Percentiles rank a stretch among this genome's conserved stretches.
phyloP scores from a whole-genome alignment of 2,329 filamentous ascomycete genomes.

The Calonectria multiphialidica region DNA sequence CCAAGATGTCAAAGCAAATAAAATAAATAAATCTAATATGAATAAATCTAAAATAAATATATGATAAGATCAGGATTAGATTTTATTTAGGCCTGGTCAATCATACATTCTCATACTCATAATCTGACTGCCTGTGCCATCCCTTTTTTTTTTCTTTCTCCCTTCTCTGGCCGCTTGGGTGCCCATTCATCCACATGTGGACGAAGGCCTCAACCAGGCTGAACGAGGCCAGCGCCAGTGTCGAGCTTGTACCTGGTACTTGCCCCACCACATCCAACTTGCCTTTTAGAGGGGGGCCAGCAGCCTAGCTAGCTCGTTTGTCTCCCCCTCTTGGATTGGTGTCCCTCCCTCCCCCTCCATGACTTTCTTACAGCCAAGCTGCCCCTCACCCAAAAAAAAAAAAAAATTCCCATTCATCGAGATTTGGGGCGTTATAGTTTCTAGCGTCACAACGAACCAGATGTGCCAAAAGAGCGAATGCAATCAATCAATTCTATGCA shows the following conservation, averaged over 20 bases:
- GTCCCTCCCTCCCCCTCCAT: slow-evolving; percentile 16
- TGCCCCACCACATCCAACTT: slow-evolving; percentile 35
- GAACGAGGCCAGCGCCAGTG: not conserved
- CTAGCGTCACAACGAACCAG: not conserved
- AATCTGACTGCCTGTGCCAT: not conserved
- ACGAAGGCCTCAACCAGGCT: not conserved
- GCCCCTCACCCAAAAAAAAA: not conserved
- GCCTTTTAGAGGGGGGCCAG: not conserved
- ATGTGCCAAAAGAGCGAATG: not conserved
- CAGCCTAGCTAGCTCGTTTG: slow-evolving; percentile 26
- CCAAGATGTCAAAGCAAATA: too few relatives aligned
- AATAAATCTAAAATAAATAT: not conserved
- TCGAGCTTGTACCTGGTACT: slow-evolving; percentile 28
- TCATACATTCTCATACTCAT: not conserved
- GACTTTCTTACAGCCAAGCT: not conserved
- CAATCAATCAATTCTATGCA: slow-evolving; percentile 7
- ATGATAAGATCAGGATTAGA: too few relatives aligned
- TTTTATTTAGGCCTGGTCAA: too few relatives aligned
- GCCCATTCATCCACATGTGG: not conserved
- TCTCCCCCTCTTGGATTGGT: slow-evolving; percentile 31
- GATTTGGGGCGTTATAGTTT: slow-evolving; percentile 14
- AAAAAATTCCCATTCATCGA: not conserved
- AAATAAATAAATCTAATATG: not conserved
- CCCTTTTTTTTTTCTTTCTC: not conserved
- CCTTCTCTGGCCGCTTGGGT: not conserved